Conservation (phyloP, 2,329 filamentous ascomycete species). For the Alternaria ventricosa region DNA sequence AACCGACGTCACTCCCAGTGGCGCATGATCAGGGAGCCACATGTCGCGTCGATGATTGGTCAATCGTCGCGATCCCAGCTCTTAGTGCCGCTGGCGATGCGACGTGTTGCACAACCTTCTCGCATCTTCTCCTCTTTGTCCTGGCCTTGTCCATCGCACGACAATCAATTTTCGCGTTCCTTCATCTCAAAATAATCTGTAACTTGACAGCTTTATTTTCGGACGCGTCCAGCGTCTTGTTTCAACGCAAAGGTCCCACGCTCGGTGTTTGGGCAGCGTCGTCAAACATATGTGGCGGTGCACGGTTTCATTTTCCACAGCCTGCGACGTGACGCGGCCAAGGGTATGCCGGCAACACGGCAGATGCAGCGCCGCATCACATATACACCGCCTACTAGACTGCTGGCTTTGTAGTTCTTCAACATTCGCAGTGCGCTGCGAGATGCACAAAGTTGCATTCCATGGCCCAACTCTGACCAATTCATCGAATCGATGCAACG, state of each 20-base stretch:
- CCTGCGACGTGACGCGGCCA: constrained; percentile 19
- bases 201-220: constrained; percentile 5
- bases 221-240: constrained; percentile 1
- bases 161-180: neutral
- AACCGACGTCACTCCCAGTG: constrained; percentile 18
- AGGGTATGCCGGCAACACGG: constrained; percentile 19
- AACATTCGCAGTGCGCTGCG: neutral
- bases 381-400: neutral
- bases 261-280: constrained; percentile 4
- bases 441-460: neutral
- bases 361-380: neutral
- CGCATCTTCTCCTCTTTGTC: constrained; percentile 7
- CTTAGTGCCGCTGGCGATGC: constrained; percentile 11
- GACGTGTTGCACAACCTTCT: constrained; percentile 14
- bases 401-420: neutral
- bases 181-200: constrained; percentile 4
- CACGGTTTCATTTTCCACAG: constrained; percentile 10
- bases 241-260: neutral
- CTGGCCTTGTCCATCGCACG: neutral
- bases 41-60: constrained; percentile 19
- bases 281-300: constrained; percentile 25
- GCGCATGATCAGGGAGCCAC: constrained; percentile 19
- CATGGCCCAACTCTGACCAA: neutral
- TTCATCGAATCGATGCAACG: neutral
- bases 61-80: neutral